Base-by-base conservation (phyloP, 306 rosid species). In the Carpinus fangiana region DNA sequence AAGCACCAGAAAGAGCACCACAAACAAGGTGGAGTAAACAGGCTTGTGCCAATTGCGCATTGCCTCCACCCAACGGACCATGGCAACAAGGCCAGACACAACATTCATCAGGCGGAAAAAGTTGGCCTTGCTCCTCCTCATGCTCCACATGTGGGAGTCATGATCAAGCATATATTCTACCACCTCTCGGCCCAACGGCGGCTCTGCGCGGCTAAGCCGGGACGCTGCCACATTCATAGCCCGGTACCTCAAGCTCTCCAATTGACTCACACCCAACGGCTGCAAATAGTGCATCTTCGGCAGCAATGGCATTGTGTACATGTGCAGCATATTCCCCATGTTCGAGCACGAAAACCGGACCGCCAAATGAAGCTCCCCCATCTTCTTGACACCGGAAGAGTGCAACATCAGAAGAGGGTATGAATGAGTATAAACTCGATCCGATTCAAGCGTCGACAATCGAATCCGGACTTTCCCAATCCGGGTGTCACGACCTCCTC, bases 321-420 rank as follows among this genome's bases (percentile, higher is more conserved):
- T 80, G 11, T 81, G 77, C 59, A 89, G 69, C 89, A 89, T 82
- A 70, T 89, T 89, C 11, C 65, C 82, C 80, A 83, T 70, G 70
- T 87, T 86, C n/a, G 92, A 85, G 59, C 92, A 84, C 0, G 89
- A 84, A 54, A 89, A 87, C 57, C 92, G 53, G 73, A 89, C 82
- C 0, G 92, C 92, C 83, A 89, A 74, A 57, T 89, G 90, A 81
- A 89, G 89, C 82, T 87, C 92, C 12, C 92, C 92, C 90, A 84
- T 89, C 75, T 89, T 89, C 82, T 89, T 89, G 18, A 89, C 88
- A 50, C 92, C 92, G 2, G 84, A 65, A 5, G 89, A 17, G 55
- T 89, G 92, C 55, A 89, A 38, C 92, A 89, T 87, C 55, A 87
- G 62, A 47, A 89, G 86, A 0, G 92, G 92, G 74, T 89, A 89